phyloP scores from a whole-genome alignment of 192 early-diverging fungal species.

The Coemansia sp. region DNA sequence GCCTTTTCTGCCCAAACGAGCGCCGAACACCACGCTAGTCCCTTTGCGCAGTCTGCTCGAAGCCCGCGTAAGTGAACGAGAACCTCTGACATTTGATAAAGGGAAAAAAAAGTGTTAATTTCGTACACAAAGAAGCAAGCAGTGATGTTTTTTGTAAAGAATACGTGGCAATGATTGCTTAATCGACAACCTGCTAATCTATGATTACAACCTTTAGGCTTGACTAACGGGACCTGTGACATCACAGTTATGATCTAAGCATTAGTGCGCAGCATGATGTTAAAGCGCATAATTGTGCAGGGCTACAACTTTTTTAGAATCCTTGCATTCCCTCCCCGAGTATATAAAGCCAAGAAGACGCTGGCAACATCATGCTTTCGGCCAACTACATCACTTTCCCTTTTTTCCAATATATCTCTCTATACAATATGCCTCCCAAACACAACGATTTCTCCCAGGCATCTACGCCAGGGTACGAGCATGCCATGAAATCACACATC shows the following conservation, averaged over 20 bases:
- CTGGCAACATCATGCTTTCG: too few species aligned
- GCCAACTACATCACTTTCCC: background rate
- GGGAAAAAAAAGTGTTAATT: background rate
- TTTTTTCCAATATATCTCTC: background rate
- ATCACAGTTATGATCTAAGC: background rate
- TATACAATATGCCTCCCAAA: background rate
- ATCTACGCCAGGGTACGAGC: background rate
- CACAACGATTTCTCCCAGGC: background rate
- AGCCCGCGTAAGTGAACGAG: conserved; percentile 40
- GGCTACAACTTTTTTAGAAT: too few species aligned
- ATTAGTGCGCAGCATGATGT: background rate
- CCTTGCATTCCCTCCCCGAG: too few species aligned
- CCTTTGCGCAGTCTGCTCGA: conserved; percentile 40
- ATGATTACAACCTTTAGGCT: too few species aligned
- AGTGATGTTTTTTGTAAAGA: too few species aligned
- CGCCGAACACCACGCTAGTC: conserved; percentile 51
- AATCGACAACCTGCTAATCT: background rate
- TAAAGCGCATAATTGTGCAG: background rate
- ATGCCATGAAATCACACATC: background rate
- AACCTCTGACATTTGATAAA: conserved; percentile 39
- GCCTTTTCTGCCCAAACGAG: conserved; percentile 55
- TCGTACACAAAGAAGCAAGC: background rate
- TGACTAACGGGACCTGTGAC: background rate
- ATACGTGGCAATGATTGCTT: background rate
- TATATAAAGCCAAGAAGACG: too few species aligned